These are phyloP conservation scores for Acanthamoeba culbertsoni DNA, from an alignment of 208 protist genomes.

Conservation along the genomic window DNA sequence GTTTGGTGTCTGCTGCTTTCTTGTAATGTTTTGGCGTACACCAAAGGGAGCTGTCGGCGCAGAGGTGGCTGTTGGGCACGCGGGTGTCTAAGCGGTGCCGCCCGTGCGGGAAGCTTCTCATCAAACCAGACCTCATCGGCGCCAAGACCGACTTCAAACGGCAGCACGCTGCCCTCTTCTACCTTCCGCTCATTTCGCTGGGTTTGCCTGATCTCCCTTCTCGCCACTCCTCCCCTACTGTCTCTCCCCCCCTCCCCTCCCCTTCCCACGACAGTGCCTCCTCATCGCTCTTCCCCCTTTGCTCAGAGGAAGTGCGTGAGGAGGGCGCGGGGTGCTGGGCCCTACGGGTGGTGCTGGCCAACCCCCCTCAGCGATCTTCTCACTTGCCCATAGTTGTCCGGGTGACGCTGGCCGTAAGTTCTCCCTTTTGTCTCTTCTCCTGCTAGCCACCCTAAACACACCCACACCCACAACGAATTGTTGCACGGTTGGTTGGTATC, in stretches of 20 bases:
- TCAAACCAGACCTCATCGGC: slow-evolving; percentile 45
- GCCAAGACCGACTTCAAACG: slow-evolving; percentile 55
- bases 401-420: neutral
- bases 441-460: neutral
- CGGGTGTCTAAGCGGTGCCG: slow-evolving; percentile 23
- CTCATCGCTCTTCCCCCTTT: neutral
- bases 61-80: neutral
- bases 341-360: slow-evolving; percentile 10
- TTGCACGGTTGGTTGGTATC: neutral
- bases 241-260: neutral
- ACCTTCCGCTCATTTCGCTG: neutral
- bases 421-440: neutral
- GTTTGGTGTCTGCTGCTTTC: neutral
- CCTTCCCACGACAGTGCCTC: too few relatives aligned
- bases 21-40: neutral
- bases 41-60: neutral
- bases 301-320: neutral
- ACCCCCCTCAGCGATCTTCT: neutral
- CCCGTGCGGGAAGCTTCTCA: slow-evolving; percentile 36
- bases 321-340: neutral
- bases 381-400: neutral
- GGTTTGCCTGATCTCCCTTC: neutral
- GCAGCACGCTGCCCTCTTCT: slow-evolving; percentile 39
- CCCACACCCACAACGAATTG: neutral
- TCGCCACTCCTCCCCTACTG: neutral